Evolutionary conservation across 2,329 filamentous ascomycete species (phyloP), one percentile per base, ranked within the genome.

Genomic region (Bimuria novae-zelandiae): DNA sequence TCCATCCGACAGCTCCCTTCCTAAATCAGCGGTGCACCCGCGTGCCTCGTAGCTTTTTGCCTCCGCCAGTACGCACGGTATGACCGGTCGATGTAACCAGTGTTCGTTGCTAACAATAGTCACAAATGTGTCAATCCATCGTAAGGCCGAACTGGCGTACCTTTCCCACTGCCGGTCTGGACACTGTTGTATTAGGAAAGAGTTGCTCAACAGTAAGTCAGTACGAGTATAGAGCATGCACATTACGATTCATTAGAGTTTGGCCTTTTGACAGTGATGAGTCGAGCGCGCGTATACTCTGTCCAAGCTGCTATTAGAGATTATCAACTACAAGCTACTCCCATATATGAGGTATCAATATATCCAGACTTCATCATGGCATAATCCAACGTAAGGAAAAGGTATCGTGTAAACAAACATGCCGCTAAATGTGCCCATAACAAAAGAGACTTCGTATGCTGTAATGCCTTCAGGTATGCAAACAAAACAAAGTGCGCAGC

Each of bases 351-450:
- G 42, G 19, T 43, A 40, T 47, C 1, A 12, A 10, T 44, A 30
- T 32, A 29, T 51, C 54, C 55, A 47, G 52, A 39, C 51, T 47
- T 39, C 55, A 33, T 60, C 52, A 56, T 35, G 23, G 48, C 53
- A 50, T 53, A 42, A 37, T 45, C 30, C 46, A 40, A 30, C 51
- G 21, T 23, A 47, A 45, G 48, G n/a, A 43, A 63, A 62, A 60
- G 60, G 61, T 64, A 63, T 65, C 63, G 58, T 60, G 55, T 52
- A 44, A 52, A 54, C 40, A 44, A 47, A 56, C 37, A 56, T 42
- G 22, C 48, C 47, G 46, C 41, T 35, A 51, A 54, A 52, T 64
- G 51, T 60, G 53, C 54, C 54, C 44, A 27, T n/a, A 16, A 36
- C 25, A 49, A 36, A 33, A 35, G 12, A 35, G 51, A 44, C 27